Percentiles rank a stretch among this genome's conserved stretches.
Conservation (phyloP, 2,329 filamentous ascomycete genomes). For the Penicillium sp. region DNA sequence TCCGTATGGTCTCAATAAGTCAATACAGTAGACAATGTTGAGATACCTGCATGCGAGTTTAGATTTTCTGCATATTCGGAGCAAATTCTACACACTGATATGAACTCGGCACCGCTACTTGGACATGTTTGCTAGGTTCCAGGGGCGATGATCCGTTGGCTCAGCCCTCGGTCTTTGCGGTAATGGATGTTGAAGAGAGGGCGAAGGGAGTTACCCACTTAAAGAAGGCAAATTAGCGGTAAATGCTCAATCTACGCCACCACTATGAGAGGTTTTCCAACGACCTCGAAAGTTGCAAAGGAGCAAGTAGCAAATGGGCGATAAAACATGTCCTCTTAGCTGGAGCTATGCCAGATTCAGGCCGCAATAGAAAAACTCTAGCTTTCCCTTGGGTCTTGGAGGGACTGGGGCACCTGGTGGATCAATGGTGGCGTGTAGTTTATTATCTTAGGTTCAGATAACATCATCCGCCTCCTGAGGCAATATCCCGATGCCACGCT, state of each 20-base stretch:
- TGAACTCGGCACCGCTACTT: not conserved
- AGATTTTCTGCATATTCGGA: too few relatives aligned
- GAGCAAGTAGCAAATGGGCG: not conserved
- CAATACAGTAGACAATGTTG: too few relatives aligned
- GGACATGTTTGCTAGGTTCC: not conserved
- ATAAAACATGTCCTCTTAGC: too few relatives aligned
- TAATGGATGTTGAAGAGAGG: too few relatives aligned
- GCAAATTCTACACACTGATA: too few relatives aligned
- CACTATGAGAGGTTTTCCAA: not conserved
- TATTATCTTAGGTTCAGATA: not conserved
- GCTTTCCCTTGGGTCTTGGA: too few relatives aligned
- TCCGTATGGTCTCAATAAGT: too few relatives aligned
- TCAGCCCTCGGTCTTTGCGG: not conserved
- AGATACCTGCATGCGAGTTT: too few relatives aligned
- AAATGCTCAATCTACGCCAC: not conserved
- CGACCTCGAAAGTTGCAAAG: not conserved
- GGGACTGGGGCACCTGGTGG: not conserved
- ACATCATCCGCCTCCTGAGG: conserved; percentile 18
- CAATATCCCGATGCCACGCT: conserved; percentile 11
- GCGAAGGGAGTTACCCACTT: too few relatives aligned
- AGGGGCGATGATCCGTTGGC: not conserved
- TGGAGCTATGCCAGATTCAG: too few relatives aligned
- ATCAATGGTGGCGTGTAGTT: not conserved
- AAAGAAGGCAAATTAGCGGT: too few relatives aligned
- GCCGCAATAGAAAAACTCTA: not conserved